phyloP scores from a whole-genome alignment of 208 protist genomes.

The Novymonas esmeraldas region DNA sequence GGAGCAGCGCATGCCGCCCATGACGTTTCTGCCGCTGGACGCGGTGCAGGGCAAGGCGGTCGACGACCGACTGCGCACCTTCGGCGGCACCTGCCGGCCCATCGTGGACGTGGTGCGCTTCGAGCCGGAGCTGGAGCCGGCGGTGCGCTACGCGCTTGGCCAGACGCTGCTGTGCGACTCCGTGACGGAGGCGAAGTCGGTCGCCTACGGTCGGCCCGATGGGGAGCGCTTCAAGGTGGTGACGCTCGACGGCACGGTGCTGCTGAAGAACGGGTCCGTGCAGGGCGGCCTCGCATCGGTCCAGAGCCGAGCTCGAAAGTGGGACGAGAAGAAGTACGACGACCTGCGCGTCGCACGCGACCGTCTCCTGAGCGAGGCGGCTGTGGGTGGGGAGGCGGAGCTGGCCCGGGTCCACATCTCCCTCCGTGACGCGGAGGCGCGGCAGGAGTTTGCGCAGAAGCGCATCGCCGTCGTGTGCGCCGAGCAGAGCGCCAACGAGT shows the following conservation, averaged over 20 bases:
- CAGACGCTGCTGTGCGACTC: constrained; percentile 97
- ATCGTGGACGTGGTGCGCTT: constrained; percentile 95
- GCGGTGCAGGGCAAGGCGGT: constrained; percentile 85
- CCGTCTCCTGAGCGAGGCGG: constrained; percentile 65
- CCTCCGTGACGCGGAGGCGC: constrained; percentile 67
- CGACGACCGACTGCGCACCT: constrained; percentile 90
- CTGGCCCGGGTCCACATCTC: constrained; percentile 67
- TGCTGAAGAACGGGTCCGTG: constrained; percentile 96
- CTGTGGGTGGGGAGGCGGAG: constrained; percentile 68
- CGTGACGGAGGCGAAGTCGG: constrained; percentile 86
- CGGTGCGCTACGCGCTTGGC: constrained; percentile 94
- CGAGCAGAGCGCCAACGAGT: constrained; percentile 39
- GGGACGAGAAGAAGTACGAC: constrained; percentile 93
- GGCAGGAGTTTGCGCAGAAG: constrained; percentile 60
- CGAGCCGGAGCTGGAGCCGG: constrained; percentile 82
- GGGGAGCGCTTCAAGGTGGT: constrained; percentile 93
- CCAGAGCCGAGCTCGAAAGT: constrained; percentile 87
- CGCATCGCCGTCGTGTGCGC: constrained; percentile 49
- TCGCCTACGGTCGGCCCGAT: constrained; percentile 77
- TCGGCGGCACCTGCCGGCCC: constrained; percentile 92
- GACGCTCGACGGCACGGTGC: constrained; percentile 95
- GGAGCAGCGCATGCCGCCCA: constrained; percentile 91
- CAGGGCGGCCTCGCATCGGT: constrained; percentile 92
- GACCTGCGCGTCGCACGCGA: constrained; percentile 75
- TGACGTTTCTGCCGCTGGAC: constrained; percentile 97